Conservation (phyloP, 768 basidiomycete genomes). For the Pisolithus tinctorius region DNA sequence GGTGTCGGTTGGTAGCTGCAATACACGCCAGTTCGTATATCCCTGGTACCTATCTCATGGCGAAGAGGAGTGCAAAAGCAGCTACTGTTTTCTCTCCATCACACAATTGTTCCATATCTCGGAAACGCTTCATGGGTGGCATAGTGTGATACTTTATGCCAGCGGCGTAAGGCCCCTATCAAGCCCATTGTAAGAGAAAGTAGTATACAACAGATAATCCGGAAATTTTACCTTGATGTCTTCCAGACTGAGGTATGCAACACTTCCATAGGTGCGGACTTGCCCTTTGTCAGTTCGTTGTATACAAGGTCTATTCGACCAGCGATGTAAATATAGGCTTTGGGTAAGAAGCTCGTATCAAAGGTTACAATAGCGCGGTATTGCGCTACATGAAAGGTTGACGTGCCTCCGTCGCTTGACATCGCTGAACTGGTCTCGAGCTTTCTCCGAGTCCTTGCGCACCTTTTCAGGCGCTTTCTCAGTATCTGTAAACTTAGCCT, state of each 20-base stretch:
- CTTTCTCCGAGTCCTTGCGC: slow-evolving; percentile 79
- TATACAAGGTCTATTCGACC: slow-evolving; percentile 93
- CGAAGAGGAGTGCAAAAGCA: slow-evolving; percentile 91
- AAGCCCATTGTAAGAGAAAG: slow-evolving; percentile 3
- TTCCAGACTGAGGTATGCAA: slow-evolving; percentile 93
- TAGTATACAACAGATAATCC: slow-evolving; percentile 12
- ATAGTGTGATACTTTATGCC: slow-evolving; percentile 99
- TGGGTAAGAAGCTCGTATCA: slow-evolving; percentile 83
- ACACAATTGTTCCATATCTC: slow-evolving; percentile 98
- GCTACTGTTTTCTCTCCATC: slow-evolving; percentile 99
- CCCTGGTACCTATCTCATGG: slow-evolving; percentile 40
- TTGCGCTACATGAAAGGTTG: background rate
- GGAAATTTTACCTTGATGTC: slow-evolving; percentile 75
- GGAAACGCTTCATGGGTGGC: slow-evolving; percentile 99
- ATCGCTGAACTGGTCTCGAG: slow-evolving; percentile 89
- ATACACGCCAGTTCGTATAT: background rate
- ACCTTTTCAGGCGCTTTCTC: slow-evolving; percentile 92
- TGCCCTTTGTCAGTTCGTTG: slow-evolving; percentile 95
- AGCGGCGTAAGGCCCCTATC: slow-evolving; percentile 72
- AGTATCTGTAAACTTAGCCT: slow-evolving; percentile 78
- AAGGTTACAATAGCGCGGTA: slow-evolving; percentile 1
- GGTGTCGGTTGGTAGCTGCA: slow-evolving; percentile 90
- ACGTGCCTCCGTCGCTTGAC: slow-evolving; percentile 73
- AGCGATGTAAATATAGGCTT: slow-evolving; percentile 93
- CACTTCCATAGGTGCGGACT: slow-evolving; percentile 88